Conservation (phyloP, 768 basidiomycete genomes). For the Tricholoma bakamatsutake region DNA sequence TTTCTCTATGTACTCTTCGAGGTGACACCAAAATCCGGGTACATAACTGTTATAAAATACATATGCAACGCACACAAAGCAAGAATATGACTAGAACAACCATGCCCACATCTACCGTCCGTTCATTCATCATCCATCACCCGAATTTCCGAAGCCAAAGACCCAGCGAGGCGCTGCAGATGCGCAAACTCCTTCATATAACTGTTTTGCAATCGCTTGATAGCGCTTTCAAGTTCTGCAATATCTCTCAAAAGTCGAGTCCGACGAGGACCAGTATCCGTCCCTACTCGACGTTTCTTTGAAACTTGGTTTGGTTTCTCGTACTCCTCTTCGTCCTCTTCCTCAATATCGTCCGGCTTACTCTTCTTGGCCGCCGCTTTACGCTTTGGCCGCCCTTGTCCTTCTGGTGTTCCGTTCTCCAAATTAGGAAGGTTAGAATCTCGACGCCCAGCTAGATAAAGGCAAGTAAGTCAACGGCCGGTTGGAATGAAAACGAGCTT, state of each 20-base stretch:
- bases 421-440: not conserved
- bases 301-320: conserved; percentile 28
- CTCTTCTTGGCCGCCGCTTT: conserved; percentile 20
- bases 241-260: conserved; percentile 28
- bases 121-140: conserved; percentile 26
- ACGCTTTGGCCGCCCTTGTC: conserved; percentile 20
- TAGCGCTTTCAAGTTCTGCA: conserved; percentile 28
- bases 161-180: conserved; percentile 26
- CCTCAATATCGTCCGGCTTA: conserved; percentile 29
- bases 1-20: too few relatives aligned
- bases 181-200: conserved; percentile 30
- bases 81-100: not conserved
- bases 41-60: conserved; percentile 3
- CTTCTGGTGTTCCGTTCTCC: conserved; percentile 7
- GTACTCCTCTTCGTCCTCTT: conserved; percentile 30
- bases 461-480: conserved; percentile 1
- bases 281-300: conserved; percentile 22
- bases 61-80: conserved; percentile 2
- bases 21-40: not conserved
- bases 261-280: conserved; percentile 19
- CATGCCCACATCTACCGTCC: not conserved
- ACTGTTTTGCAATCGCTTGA: conserved; percentile 28
- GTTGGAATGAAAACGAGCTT: conserved; percentile 10
- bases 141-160: conserved; percentile 23
- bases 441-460: conserved; percentile 9